These are phyloP conservation scores for Aspergillus pseudotamarii DNA, from an alignment of 2,329 filamentous ascomycete species.

Conservation along the genomic window DNA sequence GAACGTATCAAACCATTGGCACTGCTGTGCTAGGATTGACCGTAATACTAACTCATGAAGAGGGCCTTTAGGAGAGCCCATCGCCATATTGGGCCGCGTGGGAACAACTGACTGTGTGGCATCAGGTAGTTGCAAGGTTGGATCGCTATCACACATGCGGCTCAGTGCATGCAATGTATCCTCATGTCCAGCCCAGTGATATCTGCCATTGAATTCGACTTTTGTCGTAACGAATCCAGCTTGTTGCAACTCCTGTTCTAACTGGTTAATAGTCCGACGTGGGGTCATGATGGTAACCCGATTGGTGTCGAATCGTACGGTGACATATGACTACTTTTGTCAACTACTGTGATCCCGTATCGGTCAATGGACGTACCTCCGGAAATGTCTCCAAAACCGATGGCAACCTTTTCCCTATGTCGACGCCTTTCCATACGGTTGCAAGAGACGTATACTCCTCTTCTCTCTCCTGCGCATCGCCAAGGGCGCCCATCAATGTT, in stretches of 20 bases:
- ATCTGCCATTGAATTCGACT: slow-evolving; percentile 23
- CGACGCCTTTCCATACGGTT: slow-evolving; percentile 11
- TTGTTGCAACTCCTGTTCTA: slow-evolving; percentile 15
- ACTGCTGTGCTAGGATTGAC: slow-evolving; percentile 15
- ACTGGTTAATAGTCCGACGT: slow-evolving; percentile 1
- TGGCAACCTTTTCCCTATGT: slow-evolving; percentile 1
- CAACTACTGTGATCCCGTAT: background rate
- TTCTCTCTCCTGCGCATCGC: slow-evolving; percentile 18
- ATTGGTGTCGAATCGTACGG: slow-evolving; percentile 20
- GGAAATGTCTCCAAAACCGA: slow-evolving; percentile 8
- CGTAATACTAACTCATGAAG: slow-evolving; percentile 15
- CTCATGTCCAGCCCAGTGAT: slow-evolving; percentile 21
- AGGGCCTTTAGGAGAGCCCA: background rate
- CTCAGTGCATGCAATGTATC: slow-evolving; percentile 7
- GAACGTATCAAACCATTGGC: slow-evolving; percentile 21
- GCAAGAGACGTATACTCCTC: slow-evolving; percentile 21
- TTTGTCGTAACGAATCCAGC: slow-evolving; percentile 15
- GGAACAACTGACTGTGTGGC: slow-evolving; percentile 6
- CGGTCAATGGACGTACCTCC: slow-evolving; percentile 11
- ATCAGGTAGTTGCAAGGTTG: slow-evolving; percentile 16
- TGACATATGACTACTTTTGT: slow-evolving; percentile 18
- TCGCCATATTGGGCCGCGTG: slow-evolving; percentile 8
- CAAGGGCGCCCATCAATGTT: slow-evolving; percentile 18
- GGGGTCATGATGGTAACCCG: slow-evolving; percentile 21
- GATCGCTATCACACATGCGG: slow-evolving; percentile 12